Evolutionary conservation across 2,329 filamentous ascomycete species (phyloP), one percentile per base, ranked within the genome.

Genomic region (Aspergillus puulaauensis): DNA sequence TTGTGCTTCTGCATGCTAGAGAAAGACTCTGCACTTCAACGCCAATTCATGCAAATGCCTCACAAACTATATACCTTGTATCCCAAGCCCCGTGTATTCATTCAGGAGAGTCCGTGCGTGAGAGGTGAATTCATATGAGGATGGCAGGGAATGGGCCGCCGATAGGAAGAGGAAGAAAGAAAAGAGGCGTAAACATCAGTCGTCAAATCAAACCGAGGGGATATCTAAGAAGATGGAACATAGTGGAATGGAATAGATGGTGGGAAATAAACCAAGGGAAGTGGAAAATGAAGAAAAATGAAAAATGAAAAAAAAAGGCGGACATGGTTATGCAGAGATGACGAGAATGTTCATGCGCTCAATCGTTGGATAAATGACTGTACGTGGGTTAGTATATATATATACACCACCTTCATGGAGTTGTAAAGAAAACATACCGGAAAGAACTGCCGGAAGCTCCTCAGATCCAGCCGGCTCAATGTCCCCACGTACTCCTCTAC

Each of bases 381-480:
- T 23, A 21, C 21, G 1, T 3, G 23, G 24, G 1, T 3, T 41
- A 17, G 55, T 61, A 56, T 64, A 61, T 59, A 44, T 27, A 44
- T 27, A 23, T 17, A 50, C 9, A 19, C 15, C 23, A 3, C 5
- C 7, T n/a, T 46, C n/a, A 27, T 8, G 17, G 6, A 9, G 6
- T 35, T 24, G n/a, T 43, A 2, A 24, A 21, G 11, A 35, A 24
- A n/a, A 62, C 71, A 54, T 72, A 77, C 75, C 61, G 79, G 75
- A 67, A 81, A 80, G 70, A 79, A 81, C 58, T 74, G 70, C 64
- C 77, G 76, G 70, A 80, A 81, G 33, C 71, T 74, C 67, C 76
- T 79, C 60, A 71, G 54, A 61, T 80, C 79, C 68, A 75, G 64
- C 65, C 70, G 73, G 60, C 69, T 72, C 67, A 81, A 66, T 57